Evolutionary conservation across 345 rosid species (phyloP), one percentile per base, ranked within the genome.

Genomic region (Mercurialis annua): DNA sequence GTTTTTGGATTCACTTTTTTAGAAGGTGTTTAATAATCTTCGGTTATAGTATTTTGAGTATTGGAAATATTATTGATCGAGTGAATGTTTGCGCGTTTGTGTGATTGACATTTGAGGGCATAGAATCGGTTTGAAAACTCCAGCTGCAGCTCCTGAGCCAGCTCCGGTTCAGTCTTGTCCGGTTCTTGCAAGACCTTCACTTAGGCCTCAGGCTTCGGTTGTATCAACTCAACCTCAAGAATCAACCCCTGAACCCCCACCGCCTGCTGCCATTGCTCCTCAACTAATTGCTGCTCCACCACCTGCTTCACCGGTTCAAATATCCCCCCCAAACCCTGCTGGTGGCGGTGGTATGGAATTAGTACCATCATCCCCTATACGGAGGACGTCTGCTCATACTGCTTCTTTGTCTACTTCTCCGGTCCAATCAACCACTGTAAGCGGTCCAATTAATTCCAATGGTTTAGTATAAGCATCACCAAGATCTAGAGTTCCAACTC

Each of bases 81-180:
- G n/a, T n/a, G n/a, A n/a, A n/a, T n/a, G n/a, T n/a, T n/a, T n/a
- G n/a, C n/a, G n/a, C n/a, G n/a, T n/a, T n/a, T n/a, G n/a, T n/a
- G n/a, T n/a, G n/a, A n/a, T n/a, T n/a, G n/a, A n/a, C n/a, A n/a
- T n/a, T n/a, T n/a, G n/a, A n/a, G n/a, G n/a, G n/a, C n/a, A n/a
- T n/a, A n/a, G n/a, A n/a, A n/a, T n/a, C n/a, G n/a, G n/a, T n/a
- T n/a, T n/a, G n/a, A n/a, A n/a, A 33, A 8, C 76, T 18, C 74
- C 82, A 4, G 27, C 77, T 7, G 44, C 44, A 10, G 40, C 40
- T 8, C 80, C 82, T 3, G 75, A 64, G 26, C 65, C 84, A 6
- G 43, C 79, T 14, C 71, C 87, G 59, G 52, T 79, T 17, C 76
- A 74, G n/a, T 67, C 82, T 12, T 75, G 80, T 33, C 75, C 85